Evolutionary conservation across 2,329 filamentous ascomycete genomes (phyloP), one percentile per base, ranked within the genome.

Genomic region (Alternaria longipes): DNA sequence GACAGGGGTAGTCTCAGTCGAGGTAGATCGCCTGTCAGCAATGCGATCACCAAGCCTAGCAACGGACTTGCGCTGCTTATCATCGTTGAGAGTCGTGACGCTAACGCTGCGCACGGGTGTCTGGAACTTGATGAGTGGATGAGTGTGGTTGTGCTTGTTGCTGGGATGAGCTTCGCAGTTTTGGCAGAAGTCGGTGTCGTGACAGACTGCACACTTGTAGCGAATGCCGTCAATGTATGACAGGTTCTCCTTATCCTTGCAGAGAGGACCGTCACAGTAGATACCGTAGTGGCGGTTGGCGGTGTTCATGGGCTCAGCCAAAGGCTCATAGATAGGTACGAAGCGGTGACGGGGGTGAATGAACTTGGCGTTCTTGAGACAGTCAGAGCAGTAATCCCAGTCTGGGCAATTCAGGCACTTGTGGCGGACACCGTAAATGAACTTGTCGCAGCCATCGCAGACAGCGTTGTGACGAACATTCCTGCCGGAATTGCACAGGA

Each of bases 401-500:
- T 99, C 95, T 44, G 96, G 95, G 83, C 95, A 99, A 77, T 93
- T 90, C 66, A 98, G 85, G 79, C 95, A 99, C 85, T 99, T 99
- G 87, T 98, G 91, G 70, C 95, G 94, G 59, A 97, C 86, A 70
- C 95, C 96, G 70, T 86, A 85, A 73, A 99, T 95, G 78, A 88
- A 89, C 85, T 88, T 90, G 72, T 98, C 92, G 78, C 96, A 99
- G 41, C 92, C 92, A 82, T 99, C 95, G 76, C 95, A 99, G 66
- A 97, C 89, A 63, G 96, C 95, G 61, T 91, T 89, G 82, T 99
- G 95, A 62, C 86, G 84, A 72, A 89, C 86, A 78, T 92, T 92
- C 63, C 94, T 91, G 67, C 95, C 94, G 36, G 94, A 87, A 36
- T 84, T 84, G 76, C 97, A 90, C 68, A 92, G 90, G 64, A 84